These are phyloP conservation scores for Peronospora farinosa DNA, from an alignment of 352 stramenopile species.

Conservation along the genomic window DNA sequence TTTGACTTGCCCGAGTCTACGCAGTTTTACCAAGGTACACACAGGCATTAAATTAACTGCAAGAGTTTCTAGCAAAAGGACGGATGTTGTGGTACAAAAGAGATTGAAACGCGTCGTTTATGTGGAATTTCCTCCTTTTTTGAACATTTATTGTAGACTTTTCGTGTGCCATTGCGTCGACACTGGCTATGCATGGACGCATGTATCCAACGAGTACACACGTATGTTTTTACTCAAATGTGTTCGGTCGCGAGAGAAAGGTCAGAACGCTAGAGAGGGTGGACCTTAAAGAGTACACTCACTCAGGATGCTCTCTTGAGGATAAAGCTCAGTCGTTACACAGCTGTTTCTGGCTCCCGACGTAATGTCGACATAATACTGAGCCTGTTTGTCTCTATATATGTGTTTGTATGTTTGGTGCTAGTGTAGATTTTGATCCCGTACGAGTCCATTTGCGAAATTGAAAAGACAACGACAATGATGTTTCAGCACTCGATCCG, in stretches of 20 bases:
- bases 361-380: slow-evolving; percentile 1
- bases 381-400: slow-evolving; percentile 11
- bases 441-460: slow-evolving; percentile 74
- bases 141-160: slow-evolving; percentile 41
- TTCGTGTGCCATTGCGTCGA: slow-evolving; percentile 72
- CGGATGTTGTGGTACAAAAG: too few relatives aligned
- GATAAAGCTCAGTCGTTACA: slow-evolving; percentile 5
- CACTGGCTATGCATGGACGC: slow-evolving; percentile 79
- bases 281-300: slow-evolving; percentile 23
- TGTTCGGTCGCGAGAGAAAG: slow-evolving; percentile 84
- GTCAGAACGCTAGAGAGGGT: slow-evolving; percentile 22
- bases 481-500: slow-evolving; percentile 75
- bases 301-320: slow-evolving; percentile 18
- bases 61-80: too few relatives aligned
- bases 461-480: slow-evolving; percentile 80
- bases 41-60: background rate
- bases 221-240: slow-evolving; percentile 85
- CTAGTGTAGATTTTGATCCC: slow-evolving; percentile 66
- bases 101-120: too few relatives aligned
- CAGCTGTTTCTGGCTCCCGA: too few relatives aligned
- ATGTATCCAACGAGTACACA: slow-evolving; percentile 83
- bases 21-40: slow-evolving; percentile 69
- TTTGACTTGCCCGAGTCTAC: slow-evolving; percentile 70
- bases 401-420: background rate
- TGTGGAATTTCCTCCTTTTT: too few relatives aligned